Evolutionary conservation across 2,329 filamentous ascomycete species (phyloP).

Genomic region (Aspergillus sp.): DNA sequence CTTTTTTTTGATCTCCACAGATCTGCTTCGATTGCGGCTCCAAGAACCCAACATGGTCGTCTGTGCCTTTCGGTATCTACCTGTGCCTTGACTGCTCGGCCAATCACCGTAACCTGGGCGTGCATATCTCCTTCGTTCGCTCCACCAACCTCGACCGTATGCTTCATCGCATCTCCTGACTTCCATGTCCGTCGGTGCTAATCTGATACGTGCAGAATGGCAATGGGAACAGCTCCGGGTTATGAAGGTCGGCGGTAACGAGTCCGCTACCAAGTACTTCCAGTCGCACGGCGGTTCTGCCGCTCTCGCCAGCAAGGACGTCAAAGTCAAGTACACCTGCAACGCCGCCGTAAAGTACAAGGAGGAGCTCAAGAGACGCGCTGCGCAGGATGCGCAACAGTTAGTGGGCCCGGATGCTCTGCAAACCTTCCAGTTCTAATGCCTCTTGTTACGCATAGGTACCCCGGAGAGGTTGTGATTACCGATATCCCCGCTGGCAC

Average conservation of each 20-base stretch:
- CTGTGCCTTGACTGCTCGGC: slow-evolving; percentile 97
- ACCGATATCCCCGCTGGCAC: slow-evolving; percentile 67
- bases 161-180: slow-evolving; percentile 40
- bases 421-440: slow-evolving; percentile 9
- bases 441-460: slow-evolving; percentile 53
- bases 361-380: slow-evolving; percentile 87
- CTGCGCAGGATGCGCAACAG: slow-evolving; percentile 80
- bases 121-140: slow-evolving; percentile 98
- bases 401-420: slow-evolving; percentile 50
- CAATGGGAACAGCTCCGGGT: slow-evolving; percentile 97
- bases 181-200: slow-evolving; percentile 17
- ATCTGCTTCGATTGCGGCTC: slow-evolving; percentile 97
- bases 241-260: slow-evolving; percentile 98
- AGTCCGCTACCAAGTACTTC: slow-evolving; percentile 97
- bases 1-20: slow-evolving; percentile 48
- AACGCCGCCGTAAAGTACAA: slow-evolving; percentile 96
- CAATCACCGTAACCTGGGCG: slow-evolving; percentile 94
- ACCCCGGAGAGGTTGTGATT: slow-evolving; percentile 81
- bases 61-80: slow-evolving; percentile 95
- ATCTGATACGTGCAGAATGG: slow-evolving; percentile 66
- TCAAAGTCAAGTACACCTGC: slow-evolving; percentile 95
- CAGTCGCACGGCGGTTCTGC: slow-evolving; percentile 93
- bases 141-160: slow-evolving; percentile 98
- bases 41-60: slow-evolving; percentile 98
- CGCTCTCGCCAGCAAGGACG: slow-evolving; percentile 92